Evolutionary conservation across 75 land plant species (phyloP), one percentile per base, ranked within the genome.

Genomic region (Sequoiadendron giganteum): DNA sequence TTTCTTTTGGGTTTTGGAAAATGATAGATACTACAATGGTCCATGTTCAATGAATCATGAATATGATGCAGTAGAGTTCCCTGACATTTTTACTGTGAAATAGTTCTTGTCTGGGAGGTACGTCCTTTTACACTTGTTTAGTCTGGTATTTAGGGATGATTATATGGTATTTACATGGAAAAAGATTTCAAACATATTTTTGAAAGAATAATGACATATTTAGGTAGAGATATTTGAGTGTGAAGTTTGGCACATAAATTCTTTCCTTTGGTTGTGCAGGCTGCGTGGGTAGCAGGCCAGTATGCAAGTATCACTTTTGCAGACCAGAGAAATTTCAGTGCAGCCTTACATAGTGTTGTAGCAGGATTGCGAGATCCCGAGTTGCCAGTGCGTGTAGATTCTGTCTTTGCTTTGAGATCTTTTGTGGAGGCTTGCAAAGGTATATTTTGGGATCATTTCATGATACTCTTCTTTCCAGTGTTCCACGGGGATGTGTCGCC

Each of bases 261-360:
- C 45, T 83, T n/a, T 61, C 11, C 25, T 21, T 34, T 65, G 75
- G 55, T 19, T 47, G 36, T 89, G 80, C 89, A 98, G 99, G 99
- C 99, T 43, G 99, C 99, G 86, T 98, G 99, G 99, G 99, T 98
- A 81, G 95, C 99, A 19, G 99, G 99, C 40, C 99, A 98, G 82
- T 98, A 98, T 93, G 99, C 99, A 13, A 89, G 94, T 83, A 96
- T 96, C 77, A 89, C 89, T 45, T 98, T 98, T 88, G 72, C 92
- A 15, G 97, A 97, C 58, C 96, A 91, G 90, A 92, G 91, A 42
- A 97, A 98, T 88, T 98, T 98, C 83, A 94, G 93, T 8, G 85
- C 87, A 87, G 99, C 97, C 10, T 87, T 98, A 56, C 99, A 94
- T 45, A 91, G 96, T 85, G 95, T 98, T 88, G 96, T 98, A 84